These are phyloP conservation scores for Macrophomina phaseolina DNA, from an alignment of 2,329 filamentous ascomycete species.

Conservation along the genomic window DNA sequence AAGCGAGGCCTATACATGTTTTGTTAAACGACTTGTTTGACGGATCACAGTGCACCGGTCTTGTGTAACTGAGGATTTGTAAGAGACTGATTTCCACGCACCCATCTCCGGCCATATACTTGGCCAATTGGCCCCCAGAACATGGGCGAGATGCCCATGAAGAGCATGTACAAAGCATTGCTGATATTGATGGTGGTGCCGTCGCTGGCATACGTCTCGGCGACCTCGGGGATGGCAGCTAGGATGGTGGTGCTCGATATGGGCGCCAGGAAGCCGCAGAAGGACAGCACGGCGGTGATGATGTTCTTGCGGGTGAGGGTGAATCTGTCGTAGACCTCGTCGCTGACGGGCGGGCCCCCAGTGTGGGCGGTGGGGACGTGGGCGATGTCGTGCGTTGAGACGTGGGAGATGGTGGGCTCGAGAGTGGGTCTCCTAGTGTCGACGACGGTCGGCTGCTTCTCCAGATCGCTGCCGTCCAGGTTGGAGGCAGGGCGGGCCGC, in stretches of 20 bases:
- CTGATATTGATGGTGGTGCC: conserved; percentile 73
- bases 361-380: conserved; percentile 16
- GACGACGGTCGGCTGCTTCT: conserved; percentile 19
- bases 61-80: background rate
- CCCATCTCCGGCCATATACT: conserved; percentile 57
- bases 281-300: conserved; percentile 73
- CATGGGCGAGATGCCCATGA: conserved; percentile 70
- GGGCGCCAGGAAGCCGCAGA: conserved; percentile 77
- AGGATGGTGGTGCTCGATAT: conserved; percentile 76
- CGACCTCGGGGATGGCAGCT: conserved; percentile 76
- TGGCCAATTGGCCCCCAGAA: conserved; percentile 73
- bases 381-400: conserved; percentile 31
- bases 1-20: conserved; percentile 59
- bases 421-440: conserved; percentile 34
- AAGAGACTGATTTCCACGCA: conserved; percentile 33
- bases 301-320: conserved; percentile 65
- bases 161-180: conserved; percentile 76
- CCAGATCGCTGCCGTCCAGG: conserved; percentile 2
- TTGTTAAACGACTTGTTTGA: background rate
- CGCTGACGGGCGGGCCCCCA: conserved; percentile 31
- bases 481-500: background rate
- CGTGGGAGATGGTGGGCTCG: conserved; percentile 39
- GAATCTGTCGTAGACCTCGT: conserved; percentile 69
- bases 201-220: conserved; percentile 66
- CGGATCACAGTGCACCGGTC: background rate